A percentile compares a stretch with the other conserved stretches of the same genome.
phyloP scores from a whole-genome alignment of 108 stramenopile species.

The Mediolabrus comicus region DNA sequence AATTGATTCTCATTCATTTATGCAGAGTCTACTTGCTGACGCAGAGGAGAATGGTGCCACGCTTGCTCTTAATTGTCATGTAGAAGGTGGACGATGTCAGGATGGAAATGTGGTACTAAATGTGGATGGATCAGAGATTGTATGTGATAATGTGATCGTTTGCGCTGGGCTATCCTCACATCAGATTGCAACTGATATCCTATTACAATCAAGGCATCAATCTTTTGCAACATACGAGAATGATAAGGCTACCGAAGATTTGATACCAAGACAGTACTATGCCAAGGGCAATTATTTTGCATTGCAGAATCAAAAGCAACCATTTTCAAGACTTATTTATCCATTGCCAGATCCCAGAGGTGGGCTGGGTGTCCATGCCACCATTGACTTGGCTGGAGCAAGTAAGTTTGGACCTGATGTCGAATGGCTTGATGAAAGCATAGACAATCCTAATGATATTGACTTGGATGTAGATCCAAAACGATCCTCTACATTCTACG shows the following conservation, averaged over 20 bases:
- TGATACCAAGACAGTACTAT: conserved; percentile 69
- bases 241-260: conserved; percentile 9
- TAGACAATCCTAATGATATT: conserved; percentile 49
- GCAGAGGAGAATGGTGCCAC: conserved; percentile 69
- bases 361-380: conserved; percentile 86
- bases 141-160: conserved; percentile 66
- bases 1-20: conserved; percentile 72
- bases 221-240: too few species aligned
- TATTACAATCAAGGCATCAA: conserved; percentile 18
- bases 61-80: conserved; percentile 52
- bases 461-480: conserved; percentile 56
- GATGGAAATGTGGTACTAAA: conserved; percentile 19
- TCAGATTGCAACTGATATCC: conserved; percentile 40
- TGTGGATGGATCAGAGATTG: conserved; percentile 54
- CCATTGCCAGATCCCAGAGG: conserved; percentile 77
- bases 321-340: conserved; percentile 79
- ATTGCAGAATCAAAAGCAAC: conserved; percentile 53
- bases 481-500: conserved; percentile 58
- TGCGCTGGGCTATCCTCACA: conserved; percentile 69
- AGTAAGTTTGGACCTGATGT: conserved; percentile 87
- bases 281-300: conserved; percentile 85
- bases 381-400: conserved; percentile 63
- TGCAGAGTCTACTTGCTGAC: conserved; percentile 66
- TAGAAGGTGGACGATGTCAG: conserved; percentile 44
- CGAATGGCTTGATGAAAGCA: conserved; percentile 63